Percentiles rank a stretch among this genome's conserved stretches.
These are phyloP conservation scores for Solioccasus polychromus DNA, from an alignment of 768 basidiomycete genomes.

Conservation along the genomic window DNA sequence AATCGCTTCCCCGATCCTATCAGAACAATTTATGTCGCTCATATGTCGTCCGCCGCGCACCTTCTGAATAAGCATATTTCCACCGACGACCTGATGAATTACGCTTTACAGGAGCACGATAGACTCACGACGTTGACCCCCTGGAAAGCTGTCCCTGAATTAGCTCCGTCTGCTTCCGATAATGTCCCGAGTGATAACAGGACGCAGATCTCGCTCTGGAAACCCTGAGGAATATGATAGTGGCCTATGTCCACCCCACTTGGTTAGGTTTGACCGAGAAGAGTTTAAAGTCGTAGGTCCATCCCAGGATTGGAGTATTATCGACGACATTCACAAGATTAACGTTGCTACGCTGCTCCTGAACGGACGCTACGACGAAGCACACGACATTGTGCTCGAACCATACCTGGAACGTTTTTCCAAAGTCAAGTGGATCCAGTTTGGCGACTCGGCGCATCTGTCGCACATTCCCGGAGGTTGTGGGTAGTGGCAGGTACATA, in stretches of 20 bases:
- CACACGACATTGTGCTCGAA: constrained; percentile 30
- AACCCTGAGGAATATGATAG: no score
- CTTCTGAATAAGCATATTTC: no score
- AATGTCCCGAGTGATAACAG: no score
- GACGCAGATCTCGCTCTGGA: no score
- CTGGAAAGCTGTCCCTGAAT: no score
- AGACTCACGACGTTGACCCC: no score
- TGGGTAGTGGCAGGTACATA: no score
- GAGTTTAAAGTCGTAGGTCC: constrained; percentile 35
- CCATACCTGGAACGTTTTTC: constrained; percentile 34
- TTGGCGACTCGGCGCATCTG: constrained; percentile 36
- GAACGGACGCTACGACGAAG: constrained; percentile 38
- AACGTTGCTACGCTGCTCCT: constrained; percentile 32
- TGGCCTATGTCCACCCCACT: background rate
- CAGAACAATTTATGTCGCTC: no score
- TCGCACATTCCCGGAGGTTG: constrained; percentile 33
- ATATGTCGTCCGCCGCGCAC: no score
- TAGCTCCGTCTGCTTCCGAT: no score
- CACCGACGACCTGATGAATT: no score
- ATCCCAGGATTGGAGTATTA: constrained; percentile 35
- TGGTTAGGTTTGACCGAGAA: constrained; percentile 37
- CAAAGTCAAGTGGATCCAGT: constrained; percentile 37
- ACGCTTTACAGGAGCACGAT: no score
- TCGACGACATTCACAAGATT: constrained; percentile 34
- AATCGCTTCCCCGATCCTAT: background rate